Evolutionary conservation across 768 basidiomycete species (phyloP).

Genomic region (Boletus sp.): DNA sequence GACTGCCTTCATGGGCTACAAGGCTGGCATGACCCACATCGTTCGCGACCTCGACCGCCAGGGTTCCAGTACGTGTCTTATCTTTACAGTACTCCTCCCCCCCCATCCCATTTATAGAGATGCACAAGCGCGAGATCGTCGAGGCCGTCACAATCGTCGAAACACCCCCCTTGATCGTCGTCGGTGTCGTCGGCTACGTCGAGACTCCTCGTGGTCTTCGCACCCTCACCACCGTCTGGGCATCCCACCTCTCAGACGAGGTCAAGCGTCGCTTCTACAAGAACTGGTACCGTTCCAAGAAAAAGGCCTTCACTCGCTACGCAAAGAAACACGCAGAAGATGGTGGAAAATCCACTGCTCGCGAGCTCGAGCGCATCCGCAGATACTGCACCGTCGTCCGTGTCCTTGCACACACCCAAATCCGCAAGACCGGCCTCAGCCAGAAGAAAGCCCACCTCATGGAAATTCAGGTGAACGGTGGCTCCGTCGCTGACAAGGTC

Average conservation of each 20-base stretch:
- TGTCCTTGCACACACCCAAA: slow-evolving; percentile 98
- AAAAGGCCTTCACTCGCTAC: slow-evolving; percentile 99
- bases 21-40: slow-evolving; percentile 99
- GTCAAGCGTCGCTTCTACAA: slow-evolving; percentile 99
- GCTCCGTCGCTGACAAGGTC: slow-evolving; percentile 94
- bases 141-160: slow-evolving; percentile 96
- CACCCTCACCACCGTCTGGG: slow-evolving; percentile 98
- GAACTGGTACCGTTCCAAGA: slow-evolving; percentile 99
- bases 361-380: slow-evolving; percentile 98
- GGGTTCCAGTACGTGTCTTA: slow-evolving; percentile 81
- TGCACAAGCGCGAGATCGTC: slow-evolving; percentile 99
- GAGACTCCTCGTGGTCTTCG: slow-evolving; percentile 99
- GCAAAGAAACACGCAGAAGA: slow-evolving; percentile 99
- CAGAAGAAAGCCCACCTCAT: slow-evolving; percentile 99
- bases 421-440: slow-evolving; percentile 93
- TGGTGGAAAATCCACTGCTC: slow-evolving; percentile 83
- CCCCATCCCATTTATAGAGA: slow-evolving; percentile 56
- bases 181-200: slow-evolving; percentile 98
- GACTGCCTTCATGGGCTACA: slow-evolving; percentile 98
- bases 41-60: slow-evolving; percentile 99
- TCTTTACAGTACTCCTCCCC: background rate
- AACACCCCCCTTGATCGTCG: slow-evolving; percentile 93
- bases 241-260: slow-evolving; percentile 95
- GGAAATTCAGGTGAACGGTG: slow-evolving; percentile 99
- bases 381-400: slow-evolving; percentile 99